Evolutionary conservation across 371 early-diverging fungal genomes (phyloP).

Genomic region (Mortierella sp.): DNA sequence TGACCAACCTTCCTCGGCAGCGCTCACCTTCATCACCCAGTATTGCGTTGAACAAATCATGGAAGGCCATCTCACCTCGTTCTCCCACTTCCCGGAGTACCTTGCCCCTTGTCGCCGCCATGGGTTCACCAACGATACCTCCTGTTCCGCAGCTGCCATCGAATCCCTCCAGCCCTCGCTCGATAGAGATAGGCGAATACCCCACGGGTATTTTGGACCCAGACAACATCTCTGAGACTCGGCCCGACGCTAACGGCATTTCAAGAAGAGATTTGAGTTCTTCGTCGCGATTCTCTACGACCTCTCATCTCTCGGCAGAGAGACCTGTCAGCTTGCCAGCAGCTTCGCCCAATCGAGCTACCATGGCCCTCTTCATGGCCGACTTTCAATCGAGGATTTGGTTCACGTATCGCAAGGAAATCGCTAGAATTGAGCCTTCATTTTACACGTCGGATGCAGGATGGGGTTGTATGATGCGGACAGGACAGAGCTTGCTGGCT

Average conservation of each 20-base stretch:
- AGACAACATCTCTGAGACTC: neutral
- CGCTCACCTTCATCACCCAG: constrained; percentile 26
- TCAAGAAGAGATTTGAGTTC: neutral
- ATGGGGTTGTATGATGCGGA: constrained; percentile 99
- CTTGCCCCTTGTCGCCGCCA: constrained; percentile 11
- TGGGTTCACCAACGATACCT: constrained; percentile 4
- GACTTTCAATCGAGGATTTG: constrained; percentile 68
- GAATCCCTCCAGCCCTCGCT: neutral
- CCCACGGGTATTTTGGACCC: neutral
- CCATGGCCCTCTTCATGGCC: constrained; percentile 25
- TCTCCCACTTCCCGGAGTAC: constrained; percentile 17
- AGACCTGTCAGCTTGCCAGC: neutral
- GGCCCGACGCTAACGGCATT: neutral
- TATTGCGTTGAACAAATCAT: constrained; percentile 14
- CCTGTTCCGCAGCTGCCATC: neutral
- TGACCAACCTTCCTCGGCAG: constrained; percentile 13
- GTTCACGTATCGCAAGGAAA: constrained; percentile 94
- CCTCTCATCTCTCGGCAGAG: neutral
- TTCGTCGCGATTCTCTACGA: neutral
- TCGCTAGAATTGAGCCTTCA: constrained; percentile 85
- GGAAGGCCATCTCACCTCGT: constrained; percentile 23
- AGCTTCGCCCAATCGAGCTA: constrained; percentile 14
- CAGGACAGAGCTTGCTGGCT: constrained; percentile 94
- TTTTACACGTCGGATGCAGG: constrained; percentile 89
- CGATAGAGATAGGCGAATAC: neutral